Percentiles rank a stretch among this genome's conserved stretches.
These are phyloP conservation scores for Dipteronia sinensis DNA, from an alignment of 345 rosid species.

Conservation along the genomic window DNA sequence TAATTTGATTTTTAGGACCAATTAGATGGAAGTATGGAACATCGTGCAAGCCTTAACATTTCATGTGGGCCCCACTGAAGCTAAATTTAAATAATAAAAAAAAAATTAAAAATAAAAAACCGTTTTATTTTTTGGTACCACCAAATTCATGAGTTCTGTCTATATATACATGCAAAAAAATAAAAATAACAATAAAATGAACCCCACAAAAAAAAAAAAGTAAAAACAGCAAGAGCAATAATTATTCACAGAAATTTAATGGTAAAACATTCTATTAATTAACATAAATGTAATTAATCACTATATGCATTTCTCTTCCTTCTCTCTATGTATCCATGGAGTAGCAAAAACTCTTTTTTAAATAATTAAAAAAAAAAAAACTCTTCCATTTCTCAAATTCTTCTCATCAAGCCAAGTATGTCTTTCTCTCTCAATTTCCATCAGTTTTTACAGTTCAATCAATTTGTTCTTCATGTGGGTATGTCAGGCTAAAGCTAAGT, in stretches of 20 bases:
- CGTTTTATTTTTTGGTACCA: neutral
- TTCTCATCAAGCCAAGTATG: no score
- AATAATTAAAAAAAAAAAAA: no score
- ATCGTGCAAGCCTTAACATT: constrained; percentile 9
- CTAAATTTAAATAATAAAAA: no score
- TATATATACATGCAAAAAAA: constrained; percentile 14
- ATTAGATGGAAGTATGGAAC: neutral
- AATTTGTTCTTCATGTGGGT: constrained; percentile 20
- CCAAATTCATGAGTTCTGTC: neutral
- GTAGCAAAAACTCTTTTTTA: neutral
- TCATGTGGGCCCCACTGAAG: neutral
- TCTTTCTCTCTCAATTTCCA: no score
- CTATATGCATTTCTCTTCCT: neutral
- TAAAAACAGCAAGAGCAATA: neutral
- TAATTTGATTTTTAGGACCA: neutral
- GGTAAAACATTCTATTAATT: neutral
- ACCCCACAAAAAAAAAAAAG: neutral
- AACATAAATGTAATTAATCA: neutral
- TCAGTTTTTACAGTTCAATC: neutral
- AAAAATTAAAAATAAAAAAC: neutral
- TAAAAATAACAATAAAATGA: neutral
- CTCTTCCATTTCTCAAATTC: neutral
- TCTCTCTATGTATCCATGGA: neutral
- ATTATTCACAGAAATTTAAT: neutral
- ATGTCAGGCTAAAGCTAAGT: constrained; percentile 26